Evolutionary conservation across 1,139 yeast genomes (phyloP).

Genomic region (Candida sp.): DNA sequence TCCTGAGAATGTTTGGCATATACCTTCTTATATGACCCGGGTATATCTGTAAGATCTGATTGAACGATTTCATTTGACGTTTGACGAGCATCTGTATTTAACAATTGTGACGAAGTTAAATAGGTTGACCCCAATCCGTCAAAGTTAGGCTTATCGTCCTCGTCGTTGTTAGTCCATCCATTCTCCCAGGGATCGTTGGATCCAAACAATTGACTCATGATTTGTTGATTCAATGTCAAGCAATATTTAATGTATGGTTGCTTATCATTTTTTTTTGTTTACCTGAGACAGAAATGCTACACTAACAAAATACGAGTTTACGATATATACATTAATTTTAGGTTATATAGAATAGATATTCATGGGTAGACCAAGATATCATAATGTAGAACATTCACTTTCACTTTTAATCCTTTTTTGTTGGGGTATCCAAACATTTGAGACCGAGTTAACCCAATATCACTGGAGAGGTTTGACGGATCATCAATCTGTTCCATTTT

Average conservation of each 20-base stretch:
- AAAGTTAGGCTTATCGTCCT: background rate
- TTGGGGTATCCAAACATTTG: constrained; percentile 3
- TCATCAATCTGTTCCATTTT: constrained; percentile 2
- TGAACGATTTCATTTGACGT: constrained; percentile 4
- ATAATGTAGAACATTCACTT: background rate
- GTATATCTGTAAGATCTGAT: constrained; percentile 17
- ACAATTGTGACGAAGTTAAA: constrained; percentile 25
- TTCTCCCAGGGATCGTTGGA: constrained; percentile 43
- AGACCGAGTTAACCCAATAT: constrained; percentile 4
- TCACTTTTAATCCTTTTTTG: constrained; percentile 2
- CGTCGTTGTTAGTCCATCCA: constrained; percentile 32
- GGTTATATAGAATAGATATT: background rate
- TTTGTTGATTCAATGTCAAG: no score
- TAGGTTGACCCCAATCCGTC: constrained; percentile 8
- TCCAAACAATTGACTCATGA: constrained; percentile 4
- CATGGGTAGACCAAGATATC: background rate
- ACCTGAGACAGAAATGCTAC: background rate
- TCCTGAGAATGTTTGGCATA: constrained; percentile 16
- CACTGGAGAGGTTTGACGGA: constrained; percentile 3
- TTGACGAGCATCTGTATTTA: constrained; percentile 8
- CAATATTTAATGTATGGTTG: background rate
- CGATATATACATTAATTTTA: background rate
- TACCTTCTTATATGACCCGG: constrained; percentile 20
- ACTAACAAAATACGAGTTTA: background rate
- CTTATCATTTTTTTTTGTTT: background rate